Conservation (phyloP, 257 asterid genomes). For the Knoxia roxburghii region DNA sequence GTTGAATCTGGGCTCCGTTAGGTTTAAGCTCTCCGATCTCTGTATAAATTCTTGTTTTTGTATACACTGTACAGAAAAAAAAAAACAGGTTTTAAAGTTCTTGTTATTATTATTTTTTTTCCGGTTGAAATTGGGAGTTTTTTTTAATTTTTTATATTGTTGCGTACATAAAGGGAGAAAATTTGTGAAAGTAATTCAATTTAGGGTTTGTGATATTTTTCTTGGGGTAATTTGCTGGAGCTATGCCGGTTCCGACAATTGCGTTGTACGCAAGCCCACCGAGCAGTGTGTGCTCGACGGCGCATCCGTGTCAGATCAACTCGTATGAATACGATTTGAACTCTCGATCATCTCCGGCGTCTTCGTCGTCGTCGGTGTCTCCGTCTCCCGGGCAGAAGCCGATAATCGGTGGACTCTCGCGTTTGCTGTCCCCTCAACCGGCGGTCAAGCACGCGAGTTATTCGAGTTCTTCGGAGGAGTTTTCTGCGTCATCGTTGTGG, state of each 20-base stretch:
- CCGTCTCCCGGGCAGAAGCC: slow-evolving; percentile 55
- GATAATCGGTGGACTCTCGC: slow-evolving; percentile 54
- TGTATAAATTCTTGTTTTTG: slow-evolving; percentile 3
- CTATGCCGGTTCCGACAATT: slow-evolving; percentile 81
- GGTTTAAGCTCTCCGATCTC: background rate
- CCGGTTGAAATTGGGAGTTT: background rate
- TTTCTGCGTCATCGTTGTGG: slow-evolving; percentile 71
- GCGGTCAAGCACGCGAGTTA: slow-evolving; percentile 50
- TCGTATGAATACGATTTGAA: slow-evolving; percentile 63
- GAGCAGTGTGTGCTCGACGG: slow-evolving; percentile 63
- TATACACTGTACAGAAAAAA: slow-evolving; percentile 1
- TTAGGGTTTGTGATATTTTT: background rate
- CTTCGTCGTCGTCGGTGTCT: slow-evolving; percentile 43
- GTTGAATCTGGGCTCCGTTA: too few relatives aligned
- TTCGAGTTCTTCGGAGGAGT: slow-evolving; percentile 53
- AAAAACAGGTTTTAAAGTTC: background rate
- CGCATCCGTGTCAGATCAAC: slow-evolving; percentile 63
- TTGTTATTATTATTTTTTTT: background rate
- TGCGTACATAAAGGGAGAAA: background rate
- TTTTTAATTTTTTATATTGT: background rate
- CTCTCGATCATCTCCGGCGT: slow-evolving; percentile 53
- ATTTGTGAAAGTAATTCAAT: background rate
- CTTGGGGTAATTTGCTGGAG: background rate
- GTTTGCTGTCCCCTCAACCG: slow-evolving; percentile 51
- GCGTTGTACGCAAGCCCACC: slow-evolving; percentile 84